phyloP scores from a whole-genome alignment of 345 rosid species.

The Barbarea vulgaris region DNA sequence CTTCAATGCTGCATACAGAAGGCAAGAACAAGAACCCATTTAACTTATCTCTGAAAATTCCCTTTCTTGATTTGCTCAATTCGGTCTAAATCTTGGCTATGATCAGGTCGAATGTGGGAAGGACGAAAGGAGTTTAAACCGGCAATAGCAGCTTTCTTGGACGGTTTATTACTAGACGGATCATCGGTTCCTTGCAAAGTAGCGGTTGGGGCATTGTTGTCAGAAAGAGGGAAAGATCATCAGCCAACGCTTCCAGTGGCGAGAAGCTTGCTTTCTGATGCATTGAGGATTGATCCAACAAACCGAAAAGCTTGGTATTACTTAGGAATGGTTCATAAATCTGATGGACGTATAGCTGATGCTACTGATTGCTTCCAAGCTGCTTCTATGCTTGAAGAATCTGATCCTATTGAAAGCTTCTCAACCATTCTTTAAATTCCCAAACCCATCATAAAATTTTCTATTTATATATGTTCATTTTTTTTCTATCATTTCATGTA shows the following conservation, averaged over 20 bases:
- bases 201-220: slow-evolving; percentile 57
- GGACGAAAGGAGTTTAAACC: slow-evolving; percentile 62
- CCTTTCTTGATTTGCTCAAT: background rate
- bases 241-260: slow-evolving; percentile 69
- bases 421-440: slow-evolving; percentile 54
- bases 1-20: slow-evolving; percentile 74
- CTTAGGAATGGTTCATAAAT: slow-evolving; percentile 76
- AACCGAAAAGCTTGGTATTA: slow-evolving; percentile 85
- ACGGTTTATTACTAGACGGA: slow-evolving; percentile 64
- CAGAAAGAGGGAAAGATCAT: slow-evolving; percentile 55
- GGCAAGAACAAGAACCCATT: slow-evolving; percentile 51
- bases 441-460: background rate
- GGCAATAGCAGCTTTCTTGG: slow-evolving; percentile 56
- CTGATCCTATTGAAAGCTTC: slow-evolving; percentile 89
- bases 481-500: slow-evolving; percentile 16
- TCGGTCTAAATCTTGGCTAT: slow-evolving; percentile 23
- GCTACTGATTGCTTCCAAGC: slow-evolving; percentile 94
- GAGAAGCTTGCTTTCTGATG: slow-evolving; percentile 83
- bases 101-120: slow-evolving; percentile 69
- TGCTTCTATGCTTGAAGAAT: slow-evolving; percentile 91
- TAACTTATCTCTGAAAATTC: background rate
- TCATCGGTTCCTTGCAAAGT: slow-evolving; percentile 69
- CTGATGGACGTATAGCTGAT: slow-evolving; percentile 84
- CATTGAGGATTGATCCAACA: slow-evolving; percentile 85
- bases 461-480: slow-evolving; percentile 11